A percentile compares a stretch with the other conserved stretches of the same genome.
Conservation (phyloP, 208 protist genomes). For the Crithidia thermophila region DNA sequence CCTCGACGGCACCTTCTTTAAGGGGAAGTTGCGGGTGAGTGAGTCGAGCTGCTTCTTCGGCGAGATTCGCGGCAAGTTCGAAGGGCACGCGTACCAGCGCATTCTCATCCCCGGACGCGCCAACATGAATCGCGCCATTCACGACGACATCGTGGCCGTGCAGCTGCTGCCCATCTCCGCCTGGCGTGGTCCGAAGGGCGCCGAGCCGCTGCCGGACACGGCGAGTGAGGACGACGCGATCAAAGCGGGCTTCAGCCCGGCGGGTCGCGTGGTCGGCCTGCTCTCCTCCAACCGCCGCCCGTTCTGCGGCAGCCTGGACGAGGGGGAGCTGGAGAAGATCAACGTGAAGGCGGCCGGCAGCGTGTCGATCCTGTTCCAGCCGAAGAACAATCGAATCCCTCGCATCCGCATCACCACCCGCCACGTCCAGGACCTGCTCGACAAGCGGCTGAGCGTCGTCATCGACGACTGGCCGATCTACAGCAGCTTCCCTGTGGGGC, state of each 20-base stretch:
- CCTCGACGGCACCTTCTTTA: slow-evolving; percentile 59
- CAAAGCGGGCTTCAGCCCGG: slow-evolving; percentile 53
- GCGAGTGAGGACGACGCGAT: slow-evolving; percentile 66
- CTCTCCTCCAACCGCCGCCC: slow-evolving; percentile 59
- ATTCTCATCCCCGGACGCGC: slow-evolving; percentile 74
- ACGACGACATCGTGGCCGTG: slow-evolving; percentile 83
- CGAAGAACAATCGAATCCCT: slow-evolving; percentile 89
- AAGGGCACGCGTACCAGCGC: slow-evolving; percentile 71
- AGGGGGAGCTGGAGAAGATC: slow-evolving; percentile 65
- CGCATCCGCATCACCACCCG: slow-evolving; percentile 86
- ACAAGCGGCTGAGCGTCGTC: slow-evolving; percentile 94
- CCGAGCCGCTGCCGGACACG: slow-evolving; percentile 29
- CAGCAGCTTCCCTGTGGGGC: slow-evolving; percentile 92
- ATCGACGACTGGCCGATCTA: slow-evolving; percentile 95
- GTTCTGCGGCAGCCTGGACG: slow-evolving; percentile 90
- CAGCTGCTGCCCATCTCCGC: slow-evolving; percentile 58
- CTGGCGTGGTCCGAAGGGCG: slow-evolving; percentile 40
- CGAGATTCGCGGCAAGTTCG: slow-evolving; percentile 87
- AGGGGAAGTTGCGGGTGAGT: slow-evolving; percentile 80
- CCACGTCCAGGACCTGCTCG: slow-evolving; percentile 76
- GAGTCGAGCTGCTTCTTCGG: slow-evolving; percentile 88
- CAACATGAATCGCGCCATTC: slow-evolving; percentile 91
- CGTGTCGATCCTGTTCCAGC: slow-evolving; percentile 86
- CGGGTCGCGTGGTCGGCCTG: slow-evolving; percentile 81
- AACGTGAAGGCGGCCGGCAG: slow-evolving; percentile 42